Evolutionary conservation across 257 asterid species (phyloP).

Genomic region (Leptodermis oblonga): DNA sequence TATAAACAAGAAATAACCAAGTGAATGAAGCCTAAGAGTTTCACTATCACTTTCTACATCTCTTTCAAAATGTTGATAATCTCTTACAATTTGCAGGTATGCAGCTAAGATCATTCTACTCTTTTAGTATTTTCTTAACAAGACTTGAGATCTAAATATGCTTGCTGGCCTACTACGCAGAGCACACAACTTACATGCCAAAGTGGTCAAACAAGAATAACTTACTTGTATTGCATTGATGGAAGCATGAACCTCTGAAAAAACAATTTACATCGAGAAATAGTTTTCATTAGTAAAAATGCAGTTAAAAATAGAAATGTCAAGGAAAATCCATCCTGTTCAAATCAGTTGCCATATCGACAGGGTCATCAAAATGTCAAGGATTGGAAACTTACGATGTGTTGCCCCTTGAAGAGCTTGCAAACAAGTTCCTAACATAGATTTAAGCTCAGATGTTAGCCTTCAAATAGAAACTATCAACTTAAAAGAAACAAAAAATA

Average conservation of each 20-base stretch:
- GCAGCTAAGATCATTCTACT: not conserved
- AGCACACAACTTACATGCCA: not conserved
- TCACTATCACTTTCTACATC: not conserved
- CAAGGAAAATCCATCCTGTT: not conserved
- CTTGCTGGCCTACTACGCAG: not conserved
- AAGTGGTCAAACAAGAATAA: not conserved
- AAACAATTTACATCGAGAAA: slow-evolving; percentile 10
- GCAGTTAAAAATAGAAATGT: not conserved
- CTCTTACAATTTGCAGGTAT: not conserved
- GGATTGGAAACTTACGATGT: slow-evolving; percentile 12
- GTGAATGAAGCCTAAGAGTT: not conserved
- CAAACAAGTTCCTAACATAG: slow-evolving; percentile 15
- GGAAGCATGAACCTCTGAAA: slow-evolving; percentile 61
- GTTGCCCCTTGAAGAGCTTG: slow-evolving; percentile 14
- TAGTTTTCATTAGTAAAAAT: too few species aligned
- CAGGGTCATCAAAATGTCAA: not conserved
- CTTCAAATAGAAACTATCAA: not conserved
- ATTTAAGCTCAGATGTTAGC: not conserved
- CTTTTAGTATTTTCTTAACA: not conserved
- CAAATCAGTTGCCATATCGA: not conserved
- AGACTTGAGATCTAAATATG: not conserved
- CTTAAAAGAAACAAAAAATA: not conserved
- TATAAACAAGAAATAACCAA: not conserved
- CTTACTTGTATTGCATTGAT: slow-evolving; percentile 45
- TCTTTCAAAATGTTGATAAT: not conserved